phyloP scores from a whole-genome alignment of 164 flowering plant species.

The Vitis amurensis region DNA sequence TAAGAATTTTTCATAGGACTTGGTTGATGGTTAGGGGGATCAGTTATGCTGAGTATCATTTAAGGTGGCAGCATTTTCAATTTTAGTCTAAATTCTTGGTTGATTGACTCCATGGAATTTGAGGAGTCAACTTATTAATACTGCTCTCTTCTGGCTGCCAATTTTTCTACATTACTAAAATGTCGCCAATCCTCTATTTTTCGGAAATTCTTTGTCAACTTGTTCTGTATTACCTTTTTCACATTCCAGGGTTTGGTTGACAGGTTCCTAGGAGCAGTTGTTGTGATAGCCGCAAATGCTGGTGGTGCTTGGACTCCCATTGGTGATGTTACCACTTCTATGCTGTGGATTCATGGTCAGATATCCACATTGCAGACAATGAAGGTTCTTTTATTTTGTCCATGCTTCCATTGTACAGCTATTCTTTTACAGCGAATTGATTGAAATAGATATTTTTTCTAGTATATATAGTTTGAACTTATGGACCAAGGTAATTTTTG shows the following conservation, averaged over 20 bases:
- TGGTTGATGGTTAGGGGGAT: background rate
- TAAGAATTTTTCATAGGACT: background rate
- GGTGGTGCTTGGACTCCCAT: conserved; percentile 99
- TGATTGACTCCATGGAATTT: background rate
- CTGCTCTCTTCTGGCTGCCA: too few relatives aligned
- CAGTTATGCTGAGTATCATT: background rate
- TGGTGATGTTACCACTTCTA: conserved; percentile 97
- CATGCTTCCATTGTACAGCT: background rate
- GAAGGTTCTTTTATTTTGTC: conserved; percentile 45
- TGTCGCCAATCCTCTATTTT: too few relatives aligned
- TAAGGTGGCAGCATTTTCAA: too few relatives aligned
- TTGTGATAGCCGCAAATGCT: conserved; percentile 97
- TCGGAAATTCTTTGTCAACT: too few relatives aligned
- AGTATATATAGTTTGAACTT: too few relatives aligned
- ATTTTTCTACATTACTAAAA: too few relatives aligned
- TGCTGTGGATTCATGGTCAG: conserved; percentile 99
- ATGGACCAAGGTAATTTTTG: too few relatives aligned
- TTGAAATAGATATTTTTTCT: too few relatives aligned
- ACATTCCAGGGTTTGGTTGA: conserved; percentile 6
- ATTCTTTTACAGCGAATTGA: background rate
- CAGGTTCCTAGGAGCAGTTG: conserved; percentile 95
- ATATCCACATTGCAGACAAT: conserved; percentile 87
- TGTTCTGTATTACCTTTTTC: conserved; percentile 6
- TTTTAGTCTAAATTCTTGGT: background rate
- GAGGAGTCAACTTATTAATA: background rate